Evolutionary conservation across 768 basidiomycete species (phyloP), one percentile per base, ranked within the genome.

Genomic region (Termitomyces sp.): DNA sequence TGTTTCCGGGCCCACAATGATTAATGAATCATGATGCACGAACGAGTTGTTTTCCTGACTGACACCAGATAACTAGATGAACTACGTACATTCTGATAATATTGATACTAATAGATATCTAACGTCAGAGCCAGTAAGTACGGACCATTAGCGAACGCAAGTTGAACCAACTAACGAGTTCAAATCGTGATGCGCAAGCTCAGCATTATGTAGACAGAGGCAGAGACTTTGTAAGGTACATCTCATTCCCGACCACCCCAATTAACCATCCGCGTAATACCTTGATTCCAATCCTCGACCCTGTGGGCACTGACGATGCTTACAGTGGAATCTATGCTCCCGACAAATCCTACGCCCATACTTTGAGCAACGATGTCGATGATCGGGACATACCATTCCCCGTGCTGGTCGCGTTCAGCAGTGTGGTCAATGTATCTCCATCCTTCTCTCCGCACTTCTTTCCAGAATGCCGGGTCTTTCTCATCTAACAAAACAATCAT

Each of bases 281-380:
- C 82, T 45, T 69, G 68, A 36, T 80, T 70, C 85, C 85, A 86
- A 45, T 83, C 78, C 56, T 78, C 66, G 40, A 85, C 84, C 36
- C 84, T 68, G 32, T 77, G 72, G 16, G 67, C 68, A 3, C 82
- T 78, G 15, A 86, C 63, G 43, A 81, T 60, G 42, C 80, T 80
- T 65, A 83, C 81, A 22, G 84, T 85, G 20, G 82, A 84, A 45
- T 69, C 64, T 18, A 74, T 66, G 3, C 82, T 85, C 11, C 84
- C 85, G 12, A 86, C 78, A 58, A 85, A 80, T 12, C 82, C 85
- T 5, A 73, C 62, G 11, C 75, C 82, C 42, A 71, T 69, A n/a
- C 80, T 81, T 56, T 85, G 83, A 31, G 79, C 71, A 6, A 78
- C 78, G 10, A 80, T 74, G 59, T 85, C 82, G 18, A 86, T 65